phyloP scores from a whole-genome alignment of 108 stramenopile genomes.

The Licmophora abbreviata region DNA sequence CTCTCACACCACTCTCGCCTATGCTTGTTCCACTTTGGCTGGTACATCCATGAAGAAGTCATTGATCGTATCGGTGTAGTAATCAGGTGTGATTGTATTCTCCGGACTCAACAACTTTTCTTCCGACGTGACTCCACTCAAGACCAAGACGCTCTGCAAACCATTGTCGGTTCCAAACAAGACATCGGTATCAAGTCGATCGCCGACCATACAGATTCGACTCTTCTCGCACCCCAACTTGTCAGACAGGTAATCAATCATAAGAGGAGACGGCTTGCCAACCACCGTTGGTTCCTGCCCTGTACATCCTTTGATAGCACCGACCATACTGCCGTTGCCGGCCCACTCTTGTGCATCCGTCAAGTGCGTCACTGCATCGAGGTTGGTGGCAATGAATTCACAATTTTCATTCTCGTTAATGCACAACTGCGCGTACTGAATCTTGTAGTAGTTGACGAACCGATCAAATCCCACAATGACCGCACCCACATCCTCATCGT shows the following conservation, averaged over 20 bases:
- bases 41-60: constrained; percentile 59
- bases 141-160: constrained; percentile 84
- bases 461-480: constrained; percentile 96
- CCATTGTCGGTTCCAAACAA: constrained; percentile 97
- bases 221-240: constrained; percentile 75
- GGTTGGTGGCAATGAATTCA: constrained; percentile 97
- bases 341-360: constrained; percentile 99
- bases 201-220: constrained; percentile 96
- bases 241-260: constrained; percentile 94
- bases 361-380: constrained; percentile 96
- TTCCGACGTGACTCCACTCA: constrained; percentile 94
- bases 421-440: constrained; percentile 96
- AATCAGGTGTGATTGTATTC: constrained; percentile 93
- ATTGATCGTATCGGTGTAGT: constrained; percentile 90
- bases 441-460: constrained; percentile 96
- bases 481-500: constrained; percentile 89
- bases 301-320: constrained; percentile 95
- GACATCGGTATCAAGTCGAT: constrained; percentile 97
- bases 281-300: constrained; percentile 94
- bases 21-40: constrained; percentile 9
- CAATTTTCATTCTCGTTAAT: constrained; percentile 92
- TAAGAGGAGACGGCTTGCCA: constrained; percentile 94
- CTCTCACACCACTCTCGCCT: too few relatives aligned
- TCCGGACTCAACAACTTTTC: constrained; percentile 83
- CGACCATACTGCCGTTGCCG: constrained; percentile 96